A percentile compares a stretch with the other conserved stretches of the same genome.
Evolutionary conservation across 169 alveolate genomes (phyloP).

Genomic region (Nephromyces sp.): DNA sequence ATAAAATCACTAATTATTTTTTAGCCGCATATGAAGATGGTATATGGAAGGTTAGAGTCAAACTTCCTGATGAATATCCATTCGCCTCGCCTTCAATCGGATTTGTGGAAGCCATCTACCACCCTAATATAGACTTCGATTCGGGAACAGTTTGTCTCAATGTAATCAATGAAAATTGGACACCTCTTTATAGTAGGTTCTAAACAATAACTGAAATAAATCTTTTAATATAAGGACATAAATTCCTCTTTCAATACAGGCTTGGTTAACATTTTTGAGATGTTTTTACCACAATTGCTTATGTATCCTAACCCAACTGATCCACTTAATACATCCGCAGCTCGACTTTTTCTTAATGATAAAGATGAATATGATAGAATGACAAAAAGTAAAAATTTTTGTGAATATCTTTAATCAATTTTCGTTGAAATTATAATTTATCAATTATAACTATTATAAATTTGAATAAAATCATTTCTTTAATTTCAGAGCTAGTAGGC

Average conservation of each 20-base stretch:
- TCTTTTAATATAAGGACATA: not conserved
- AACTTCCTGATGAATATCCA: constrained; percentile 92
- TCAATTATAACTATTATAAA: no score
- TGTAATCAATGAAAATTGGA: constrained; percentile 94
- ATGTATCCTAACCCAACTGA: constrained; percentile 92
- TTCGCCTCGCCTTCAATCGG: constrained; percentile 94
- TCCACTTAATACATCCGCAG: constrained; percentile 93
- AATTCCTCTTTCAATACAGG: constrained; percentile 40
- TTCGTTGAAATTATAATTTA: no score
- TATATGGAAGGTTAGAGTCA: constrained; percentile 73
- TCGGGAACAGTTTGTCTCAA: constrained; percentile 93
- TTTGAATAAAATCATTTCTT: no score
- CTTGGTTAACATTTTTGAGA: constrained; percentile 86
- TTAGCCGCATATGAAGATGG: constrained; percentile 76
- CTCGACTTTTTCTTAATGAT: constrained; percentile 76
- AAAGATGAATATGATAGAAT: constrained; percentile 70
- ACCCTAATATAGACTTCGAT: constrained; percentile 91
- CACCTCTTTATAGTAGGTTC: constrained; percentile 81
- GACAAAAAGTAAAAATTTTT: no score
- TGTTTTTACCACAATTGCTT: constrained; percentile 86
- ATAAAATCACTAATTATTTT: not conserved
- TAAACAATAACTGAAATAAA: not conserved
- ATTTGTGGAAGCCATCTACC: constrained; percentile 78
- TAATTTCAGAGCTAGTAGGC: no score
- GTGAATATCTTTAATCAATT: no score